Evolutionary conservation across 768 basidiomycete genomes (phyloP), one percentile per base, ranked within the genome.

Genomic region (Agrocybe praecox): DNA sequence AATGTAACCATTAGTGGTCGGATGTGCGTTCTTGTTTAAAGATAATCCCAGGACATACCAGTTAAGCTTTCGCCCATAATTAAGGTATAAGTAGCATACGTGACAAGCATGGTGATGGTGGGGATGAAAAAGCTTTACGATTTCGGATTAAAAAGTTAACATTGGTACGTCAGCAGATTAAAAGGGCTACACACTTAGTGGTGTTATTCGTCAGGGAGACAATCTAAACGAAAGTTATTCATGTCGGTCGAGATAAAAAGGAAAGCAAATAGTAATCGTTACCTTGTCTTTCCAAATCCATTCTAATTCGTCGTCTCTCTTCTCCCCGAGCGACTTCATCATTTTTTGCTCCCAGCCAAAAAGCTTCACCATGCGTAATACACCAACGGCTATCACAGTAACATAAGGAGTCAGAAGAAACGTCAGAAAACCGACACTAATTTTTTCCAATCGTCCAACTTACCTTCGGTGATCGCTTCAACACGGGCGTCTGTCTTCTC

Each of bases 331-430:
- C 49, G 75, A 75, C 9, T 77, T 68, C 33, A 77, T 73, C 65
- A 87, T 80, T 50, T 82, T 77, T 52, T 80, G 78, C 76, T 87
- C 80, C 80, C 89, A 81, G 17, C 78, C 89, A 62, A 90, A 90
- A 46, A 90, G 71, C 69, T 90, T 90, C 64, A 88, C 73, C 83
- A 89, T 88, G 19, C 87, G 80, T 10, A 88, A 65, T n/a, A 83
- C 79, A 55, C 77, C 79, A 63, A 85, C 73, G 2, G 75, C 85
- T 84, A 49, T 8, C 33, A 70, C n/a, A 17, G 32, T 22, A 33
- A 14, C 7, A 18, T 34, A 7, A 34, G n/a, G n/a, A 34, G 8
- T 34, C 33, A 34, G 33, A 7, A 34, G n/a, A n/a, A n/a, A n/a
- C n/a, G n/a, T n/a, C n/a, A n/a, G n/a, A n/a, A n/a, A n/a, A n/a